Base-by-base conservation (phyloP, 2,329 filamentous ascomycete genomes). In the Ceratocystis variospora region DNA sequence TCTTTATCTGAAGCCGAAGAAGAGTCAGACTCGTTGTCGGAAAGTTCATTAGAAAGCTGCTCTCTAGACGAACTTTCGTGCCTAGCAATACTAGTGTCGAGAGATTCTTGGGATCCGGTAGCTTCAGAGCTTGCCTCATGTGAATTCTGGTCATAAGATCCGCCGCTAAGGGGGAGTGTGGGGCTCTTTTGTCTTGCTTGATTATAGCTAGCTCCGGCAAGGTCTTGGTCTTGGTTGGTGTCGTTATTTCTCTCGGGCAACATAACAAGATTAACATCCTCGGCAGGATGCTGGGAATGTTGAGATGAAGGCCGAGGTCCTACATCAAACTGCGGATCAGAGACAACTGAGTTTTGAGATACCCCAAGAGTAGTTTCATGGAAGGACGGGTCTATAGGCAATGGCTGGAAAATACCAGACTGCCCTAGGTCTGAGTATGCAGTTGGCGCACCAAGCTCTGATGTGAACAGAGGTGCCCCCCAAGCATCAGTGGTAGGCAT, bases 1-100 rank as follows among this genome's bases (percentile, higher is more conserved):
- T 75, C 74, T 7, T 74, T 33, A n/a, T 55, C 62, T 2, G 62
- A 63, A 55, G 15, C 46, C 41, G 62, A 64, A 15, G 48, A 37
- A 17, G 53, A 57, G 17, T 57, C 53, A 31, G 28, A 25, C 37
- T 55, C 22, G n/a, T 57, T n/a, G 46, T 53, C 46, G 1, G 62
- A 64, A 17, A 19, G 31, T 22, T 61, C 57, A 8, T 33, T 10
- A 6, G 31, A 2, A 31, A 31, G 15, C 25, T 33, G 12, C 6
- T 57, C 53, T 57, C 15, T 22, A 53, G n/a, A 25, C 8, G 8
- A 19, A 53, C n/a, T 7, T 57, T 28, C 25, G 22, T 15, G 53
- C 53, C 19, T 17, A 12, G 53, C 53, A 12, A 33, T 57, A 22
- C 53, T 57, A 7, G 28, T 57, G 28, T 33, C 53, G 31, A 4